phyloP scores from a whole-genome alignment of 208 protist genomes.

The Crithidia fasciculata region DNA sequence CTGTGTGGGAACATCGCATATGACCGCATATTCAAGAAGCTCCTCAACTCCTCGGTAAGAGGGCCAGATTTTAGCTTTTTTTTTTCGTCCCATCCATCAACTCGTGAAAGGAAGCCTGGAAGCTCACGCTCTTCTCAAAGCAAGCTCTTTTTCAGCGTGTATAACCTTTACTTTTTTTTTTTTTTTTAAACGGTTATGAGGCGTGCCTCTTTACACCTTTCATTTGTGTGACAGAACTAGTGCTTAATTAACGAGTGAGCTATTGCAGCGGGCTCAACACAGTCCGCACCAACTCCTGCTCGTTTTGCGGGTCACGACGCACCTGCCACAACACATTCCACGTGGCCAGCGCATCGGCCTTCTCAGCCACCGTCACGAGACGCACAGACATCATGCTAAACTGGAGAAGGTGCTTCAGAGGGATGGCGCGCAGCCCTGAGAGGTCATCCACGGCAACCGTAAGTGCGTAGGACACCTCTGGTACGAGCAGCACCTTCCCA shows the following conservation, averaged over 20 bases:
- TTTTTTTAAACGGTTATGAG: too few relatives aligned
- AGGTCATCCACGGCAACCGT: constrained; percentile 16
- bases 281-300: constrained; percentile 24
- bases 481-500: neutral
- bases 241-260: neutral
- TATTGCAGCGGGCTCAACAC: constrained; percentile 22
- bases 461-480: constrained; percentile 4
- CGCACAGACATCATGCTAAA: constrained; percentile 49
- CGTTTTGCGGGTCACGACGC: constrained; percentile 20
- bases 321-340: constrained; percentile 42
- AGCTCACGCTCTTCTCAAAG: too few relatives aligned
- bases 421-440: constrained; percentile 14
- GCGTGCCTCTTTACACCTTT: too few relatives aligned
- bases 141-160: too few relatives aligned
- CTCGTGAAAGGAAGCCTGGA: too few relatives aligned
- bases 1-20: too few relatives aligned
- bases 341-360: neutral
- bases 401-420: constrained; percentile 62
- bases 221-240: neutral
- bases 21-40: too few relatives aligned
- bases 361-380: constrained; percentile 6
- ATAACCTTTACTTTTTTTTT: neutral
- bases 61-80: too few relatives aligned
- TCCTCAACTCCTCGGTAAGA: too few relatives aligned
- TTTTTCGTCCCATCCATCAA: too few relatives aligned